phyloP scores from a whole-genome alignment of 257 asterid species.

The Gentiana straminea region DNA sequence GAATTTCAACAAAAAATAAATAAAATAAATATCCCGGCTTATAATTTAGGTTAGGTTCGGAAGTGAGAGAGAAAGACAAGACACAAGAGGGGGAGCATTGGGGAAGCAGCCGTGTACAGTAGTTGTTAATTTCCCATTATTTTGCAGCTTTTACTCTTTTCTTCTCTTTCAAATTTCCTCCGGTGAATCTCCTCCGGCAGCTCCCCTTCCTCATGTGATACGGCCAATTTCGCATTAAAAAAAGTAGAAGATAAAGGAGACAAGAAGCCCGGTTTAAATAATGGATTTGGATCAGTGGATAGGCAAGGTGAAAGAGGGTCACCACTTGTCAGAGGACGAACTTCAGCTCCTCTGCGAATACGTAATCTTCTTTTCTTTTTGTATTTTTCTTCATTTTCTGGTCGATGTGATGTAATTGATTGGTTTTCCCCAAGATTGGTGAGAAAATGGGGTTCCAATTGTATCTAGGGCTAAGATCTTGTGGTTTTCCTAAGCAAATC shows the following conservation, averaged over 20 bases:
- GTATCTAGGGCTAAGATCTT: too few relatives aligned
- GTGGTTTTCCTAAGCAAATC: too few relatives aligned
- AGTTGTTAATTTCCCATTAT: not conserved
- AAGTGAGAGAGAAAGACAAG: not conserved
- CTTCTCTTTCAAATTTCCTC: not conserved
- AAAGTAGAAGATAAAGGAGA: constrained; percentile 3
- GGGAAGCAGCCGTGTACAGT: not conserved
- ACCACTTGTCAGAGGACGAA: constrained; percentile 96
- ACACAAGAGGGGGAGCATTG: not conserved
- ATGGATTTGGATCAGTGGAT: constrained; percentile 99
- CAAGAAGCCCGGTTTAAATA: constrained; percentile 6
- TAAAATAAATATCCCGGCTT: not conserved
- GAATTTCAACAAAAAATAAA: not conserved
- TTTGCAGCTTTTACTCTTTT: not conserved
- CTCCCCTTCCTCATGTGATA: not conserved
- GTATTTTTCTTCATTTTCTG: not conserved
- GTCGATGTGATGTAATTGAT: not conserved
- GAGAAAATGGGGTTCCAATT: not conserved
- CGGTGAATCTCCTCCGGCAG: not conserved
- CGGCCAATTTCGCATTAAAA: not conserved
- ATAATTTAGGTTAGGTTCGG: not conserved
- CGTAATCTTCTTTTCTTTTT: constrained; percentile 26
- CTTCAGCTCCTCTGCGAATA: constrained; percentile 99
- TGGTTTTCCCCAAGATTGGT: not conserved
- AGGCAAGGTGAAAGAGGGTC: constrained; percentile 88